Base-by-base conservation (phyloP, 345 rosid species). In the Gossypium herbaceum region DNA sequence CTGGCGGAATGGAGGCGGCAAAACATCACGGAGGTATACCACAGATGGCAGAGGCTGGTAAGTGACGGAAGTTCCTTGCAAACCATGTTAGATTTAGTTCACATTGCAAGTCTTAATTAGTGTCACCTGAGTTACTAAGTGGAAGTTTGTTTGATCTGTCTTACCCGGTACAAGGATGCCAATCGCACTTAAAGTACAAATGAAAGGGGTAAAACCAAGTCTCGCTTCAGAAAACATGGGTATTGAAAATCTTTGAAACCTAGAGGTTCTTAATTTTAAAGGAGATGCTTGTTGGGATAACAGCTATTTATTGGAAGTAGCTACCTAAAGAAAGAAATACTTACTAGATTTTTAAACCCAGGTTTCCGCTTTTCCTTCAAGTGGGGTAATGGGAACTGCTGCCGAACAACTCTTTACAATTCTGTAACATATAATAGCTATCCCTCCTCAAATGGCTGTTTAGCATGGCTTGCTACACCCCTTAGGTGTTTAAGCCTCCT, bases 41-140 rank as follows among this genome's bases (percentile, higher is more conserved):
- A 95, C 81, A 70, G 80, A 75, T 95, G 99, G 99, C 99, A 93
- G 88, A 83, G 85, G 77, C 90, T 95, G 92, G 99, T 95, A 86
- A 70, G 87, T 72, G 41, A 69, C 62, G 34, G 17, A 71, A 43
- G 17, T 65, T 43, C 9, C 27, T 41, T 9, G 19, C 3, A 58
- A 20, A 44, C 71, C 29, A 12, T 17, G 34, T 12, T 22, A 44
- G 54, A 47, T 20, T 68, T 22, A 24, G 57, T 48, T 47, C n/a
- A 13, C 34, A 25, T 67, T 45, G n/a, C 55, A 45, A 12, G 55
- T 47, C 41, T 13, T 47, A 19, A n/a, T 65, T 43, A 65, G 70
- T 9, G 29, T 44, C 4, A 66, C 29, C 27, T 66, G n/a, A 64
- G 20, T 61, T 61, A 17, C 9, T 9, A 43, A 19, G 51, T n/a